Conservation (phyloP, 768 basidiomycete genomes). For the Austroboletus eburneus region DNA sequence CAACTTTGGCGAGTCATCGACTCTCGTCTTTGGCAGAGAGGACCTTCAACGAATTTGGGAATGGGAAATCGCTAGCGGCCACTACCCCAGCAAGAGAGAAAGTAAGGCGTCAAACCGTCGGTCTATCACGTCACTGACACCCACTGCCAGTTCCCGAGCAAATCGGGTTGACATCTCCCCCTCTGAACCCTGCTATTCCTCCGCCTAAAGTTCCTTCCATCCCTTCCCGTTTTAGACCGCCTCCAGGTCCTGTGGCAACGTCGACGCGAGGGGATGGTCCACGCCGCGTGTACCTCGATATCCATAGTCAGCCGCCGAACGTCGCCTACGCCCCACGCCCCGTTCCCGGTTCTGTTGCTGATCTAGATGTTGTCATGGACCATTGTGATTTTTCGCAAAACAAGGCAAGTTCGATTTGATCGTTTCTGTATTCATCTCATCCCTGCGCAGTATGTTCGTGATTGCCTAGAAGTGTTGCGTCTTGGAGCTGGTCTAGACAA, state of each 20-base stretch:
- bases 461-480: constrained; percentile 93
- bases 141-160: constrained; percentile 60
- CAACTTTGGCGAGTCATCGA: constrained; percentile 57
- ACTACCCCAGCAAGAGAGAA: constrained; percentile 80
- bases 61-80: constrained; percentile 93
- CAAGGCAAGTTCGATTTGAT: constrained; percentile 45
- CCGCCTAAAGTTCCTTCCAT: constrained; percentile 43
- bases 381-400: constrained; percentile 85
- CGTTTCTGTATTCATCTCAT: constrained; percentile 8
- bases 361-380: constrained; percentile 87
- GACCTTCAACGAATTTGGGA: constrained; percentile 91
- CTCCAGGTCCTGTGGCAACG: constrained; percentile 44
- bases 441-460: constrained; percentile 78
- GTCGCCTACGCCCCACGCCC: constrained; percentile 88
- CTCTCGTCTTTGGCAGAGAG: constrained; percentile 69
- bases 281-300: constrained; percentile 71
- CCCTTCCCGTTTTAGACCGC: constrained; percentile 46
- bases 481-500: constrained; percentile 87
- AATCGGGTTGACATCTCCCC: constrained; percentile 50
- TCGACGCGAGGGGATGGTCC: constrained; percentile 72
- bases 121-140: not conserved
- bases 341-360: constrained; percentile 75
- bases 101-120: constrained; percentile 46
- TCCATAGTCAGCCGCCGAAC: constrained; percentile 55
- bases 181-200: constrained; percentile 75